Evolutionary conservation across 257 asterid genomes (phyloP).

Genomic region (Leptodermis oblonga): DNA sequence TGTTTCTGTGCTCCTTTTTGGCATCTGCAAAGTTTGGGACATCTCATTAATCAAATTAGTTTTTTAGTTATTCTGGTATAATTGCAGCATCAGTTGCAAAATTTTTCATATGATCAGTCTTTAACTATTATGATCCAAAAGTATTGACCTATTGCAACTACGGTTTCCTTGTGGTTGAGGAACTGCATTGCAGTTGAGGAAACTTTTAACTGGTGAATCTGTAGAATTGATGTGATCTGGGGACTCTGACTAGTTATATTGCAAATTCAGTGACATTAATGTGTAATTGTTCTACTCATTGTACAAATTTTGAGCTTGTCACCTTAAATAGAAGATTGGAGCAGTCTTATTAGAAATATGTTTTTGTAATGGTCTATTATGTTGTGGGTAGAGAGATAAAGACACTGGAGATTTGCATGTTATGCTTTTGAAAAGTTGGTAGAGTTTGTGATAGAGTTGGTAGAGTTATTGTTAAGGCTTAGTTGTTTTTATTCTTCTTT

Average conservation of each 20-base stretch:
- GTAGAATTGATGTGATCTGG: too few relatives aligned
- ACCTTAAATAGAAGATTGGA: not conserved
- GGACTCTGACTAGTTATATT: too few relatives aligned
- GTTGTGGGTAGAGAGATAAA: not conserved
- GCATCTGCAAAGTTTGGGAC: not conserved
- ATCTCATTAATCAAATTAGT: not conserved
- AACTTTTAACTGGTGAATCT: not conserved
- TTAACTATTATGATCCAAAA: too few relatives aligned
- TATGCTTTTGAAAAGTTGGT: not conserved
- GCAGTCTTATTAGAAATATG: not conserved
- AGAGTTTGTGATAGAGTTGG: constrained; percentile 5
- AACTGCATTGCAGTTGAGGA: not conserved
- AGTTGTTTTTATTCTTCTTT: not conserved
- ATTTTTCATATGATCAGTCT: too few relatives aligned
- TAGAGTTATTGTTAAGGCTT: constrained; percentile 1
- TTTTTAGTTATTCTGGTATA: not conserved
- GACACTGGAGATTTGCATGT: not conserved
- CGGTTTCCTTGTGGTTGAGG: not conserved
- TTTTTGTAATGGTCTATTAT: not conserved
- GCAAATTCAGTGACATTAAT: too few relatives aligned
- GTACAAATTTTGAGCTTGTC: not conserved
- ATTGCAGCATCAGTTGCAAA: not conserved
- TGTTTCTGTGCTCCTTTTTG: too few relatives aligned
- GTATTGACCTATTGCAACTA: too few relatives aligned
- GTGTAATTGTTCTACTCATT: too few relatives aligned